These are phyloP conservation scores for Ceratobasidium sp. DNA, from an alignment of 1,284 basidiomycete genomes.

Conservation along the genomic window DNA sequence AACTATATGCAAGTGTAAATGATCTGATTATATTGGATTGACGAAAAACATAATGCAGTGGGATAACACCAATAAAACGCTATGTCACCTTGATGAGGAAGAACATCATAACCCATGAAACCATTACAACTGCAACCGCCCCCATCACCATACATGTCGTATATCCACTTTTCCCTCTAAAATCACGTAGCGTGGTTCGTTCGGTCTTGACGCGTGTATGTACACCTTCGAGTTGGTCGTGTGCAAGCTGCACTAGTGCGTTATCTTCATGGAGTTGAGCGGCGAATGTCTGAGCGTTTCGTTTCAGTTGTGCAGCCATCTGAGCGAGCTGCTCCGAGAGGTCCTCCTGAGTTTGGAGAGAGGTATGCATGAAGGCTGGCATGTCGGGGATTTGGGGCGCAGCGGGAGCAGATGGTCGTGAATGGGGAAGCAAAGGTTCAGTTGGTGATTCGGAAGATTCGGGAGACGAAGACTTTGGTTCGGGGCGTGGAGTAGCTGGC, in stretches of 20 bases:
- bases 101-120: slow-evolving; percentile 79
- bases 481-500: slow-evolving; percentile 54
- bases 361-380: slow-evolving; percentile 68
- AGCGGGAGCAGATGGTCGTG: slow-evolving; percentile 26
- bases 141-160: slow-evolving; percentile 79
- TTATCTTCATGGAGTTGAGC: slow-evolving; percentile 75
- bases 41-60: not conserved
- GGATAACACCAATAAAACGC: not conserved
- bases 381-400: slow-evolving; percentile 56
- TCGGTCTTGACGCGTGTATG: slow-evolving; percentile 77
- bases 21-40: not conserved
- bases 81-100: slow-evolving; percentile 75
- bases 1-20: no score
- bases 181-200: slow-evolving; percentile 72
- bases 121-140: slow-evolving; percentile 69
- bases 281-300: slow-evolving; percentile 79
- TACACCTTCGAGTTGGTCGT: slow-evolving; percentile 78
- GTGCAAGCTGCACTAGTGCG: slow-evolving; percentile 67
- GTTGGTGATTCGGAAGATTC: slow-evolving; percentile 52
- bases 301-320: slow-evolving; percentile 83
- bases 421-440: slow-evolving; percentile 19
- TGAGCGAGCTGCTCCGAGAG: slow-evolving; percentile 77
- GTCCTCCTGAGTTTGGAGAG: slow-evolving; percentile 75
- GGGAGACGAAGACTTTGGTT: slow-evolving; percentile 51
- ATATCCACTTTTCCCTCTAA: slow-evolving; percentile 72